Evolutionary conservation across 768 basidiomycete genomes (phyloP), one percentile per base, ranked within the genome.

Genomic region (Podaxis rugospora): DNA sequence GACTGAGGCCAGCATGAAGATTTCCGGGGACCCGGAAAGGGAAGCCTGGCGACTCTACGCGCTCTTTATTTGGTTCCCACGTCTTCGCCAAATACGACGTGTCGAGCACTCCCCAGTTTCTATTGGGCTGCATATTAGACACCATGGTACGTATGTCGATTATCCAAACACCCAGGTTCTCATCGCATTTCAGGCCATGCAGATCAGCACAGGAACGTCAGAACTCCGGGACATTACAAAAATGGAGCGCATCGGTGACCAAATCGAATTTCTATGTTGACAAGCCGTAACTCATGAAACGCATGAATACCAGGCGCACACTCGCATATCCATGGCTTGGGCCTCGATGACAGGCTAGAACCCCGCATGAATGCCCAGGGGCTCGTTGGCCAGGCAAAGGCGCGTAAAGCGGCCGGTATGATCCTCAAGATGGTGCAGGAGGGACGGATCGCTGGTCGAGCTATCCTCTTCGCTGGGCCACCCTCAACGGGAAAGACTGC

Each of bases 361-460:
- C 95, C 96, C 13, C 85, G 95, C 18, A 83, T 80, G 36, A 92
- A 88, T 71, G 84, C 90, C 0, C 93, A 98, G 70, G 97, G 97
- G 3, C 97, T 99, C 88, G 96, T 99, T 25, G 97, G 97, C 0
- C 97, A 99, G 71, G 91, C 80, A 2, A 94, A 95, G 70, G 97
- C 97, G 21, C 87, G 97, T 47, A 97, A 97, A 73, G 96, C 97
- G 0, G 97, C 96, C 0, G 97, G 97, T 1, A 90, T 98, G 82
- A 94, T 98, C 63, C 83, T 98, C 68, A 95, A 90, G 76, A 96
- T 99, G 95, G 95, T 98, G 5, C 92, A 97, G 72, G 93, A 97
- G 68, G 94, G 94, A 16, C 82, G 89, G 61, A 98, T 98, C 68
- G 95, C 97, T 0, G 97, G 97, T 27, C 84, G 96, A 47, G 93